phyloP scores from a whole-genome alignment of 768 basidiomycete species.

The Collybia sordida region DNA sequence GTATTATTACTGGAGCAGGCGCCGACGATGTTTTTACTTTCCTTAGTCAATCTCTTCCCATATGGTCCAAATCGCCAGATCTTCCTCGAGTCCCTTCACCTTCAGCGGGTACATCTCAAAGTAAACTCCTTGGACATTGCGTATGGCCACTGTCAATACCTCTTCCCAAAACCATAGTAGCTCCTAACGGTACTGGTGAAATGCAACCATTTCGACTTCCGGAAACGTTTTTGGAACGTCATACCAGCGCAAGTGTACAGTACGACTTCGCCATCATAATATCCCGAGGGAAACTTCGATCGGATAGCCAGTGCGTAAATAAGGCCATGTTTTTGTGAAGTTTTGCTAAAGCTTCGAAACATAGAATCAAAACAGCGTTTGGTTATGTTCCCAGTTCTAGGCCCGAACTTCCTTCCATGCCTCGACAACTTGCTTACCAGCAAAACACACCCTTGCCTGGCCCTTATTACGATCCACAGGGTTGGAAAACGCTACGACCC shows the following conservation, averaged over 20 bases:
- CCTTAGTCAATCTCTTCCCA: conserved; percentile 39
- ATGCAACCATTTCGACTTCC: conserved; percentile 41
- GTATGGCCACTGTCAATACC: conserved; percentile 49
- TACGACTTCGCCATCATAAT: conserved; percentile 49
- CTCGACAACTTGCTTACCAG: conserved; percentile 51
- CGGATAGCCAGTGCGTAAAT: conserved; percentile 43
- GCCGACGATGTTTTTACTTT: conserved; percentile 44
- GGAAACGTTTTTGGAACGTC: conserved; percentile 53
- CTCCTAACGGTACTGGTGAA: conserved; percentile 36
- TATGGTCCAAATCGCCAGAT: conserved; percentile 48
- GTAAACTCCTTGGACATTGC: conserved; percentile 46
- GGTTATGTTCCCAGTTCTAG: conserved; percentile 49
- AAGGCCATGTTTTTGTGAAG: neutral
- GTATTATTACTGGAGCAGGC: conserved; percentile 48
- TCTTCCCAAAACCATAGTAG: conserved; percentile 40
- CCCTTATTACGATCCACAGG: conserved; percentile 48
- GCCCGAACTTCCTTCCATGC: conserved; percentile 43
- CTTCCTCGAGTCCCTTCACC: conserved; percentile 40
- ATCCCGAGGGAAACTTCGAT: conserved; percentile 46
- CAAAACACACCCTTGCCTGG: conserved; percentile 42
- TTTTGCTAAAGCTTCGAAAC: neutral
- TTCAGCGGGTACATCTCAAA: conserved; percentile 35
- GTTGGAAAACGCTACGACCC: conserved; percentile 47
- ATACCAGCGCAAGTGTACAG: conserved; percentile 46
- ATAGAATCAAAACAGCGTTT: conserved; percentile 51